These are phyloP conservation scores for Terana coerulea DNA, from an alignment of 768 basidiomycete genomes.

Conservation along the genomic window DNA sequence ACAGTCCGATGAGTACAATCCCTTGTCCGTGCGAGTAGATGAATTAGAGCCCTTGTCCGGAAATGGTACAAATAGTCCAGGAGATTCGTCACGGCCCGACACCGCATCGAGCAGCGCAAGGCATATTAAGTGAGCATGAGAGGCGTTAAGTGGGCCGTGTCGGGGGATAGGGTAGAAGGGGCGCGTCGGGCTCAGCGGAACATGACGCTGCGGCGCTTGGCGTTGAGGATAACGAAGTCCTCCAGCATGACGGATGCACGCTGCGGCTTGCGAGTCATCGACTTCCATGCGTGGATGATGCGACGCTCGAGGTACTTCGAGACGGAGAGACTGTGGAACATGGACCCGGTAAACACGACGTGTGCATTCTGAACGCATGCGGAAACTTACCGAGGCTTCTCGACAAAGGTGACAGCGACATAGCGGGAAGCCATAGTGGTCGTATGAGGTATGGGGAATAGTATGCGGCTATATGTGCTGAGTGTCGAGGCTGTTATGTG, in stretches of 20 bases:
- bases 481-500: neutral
- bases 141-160: neutral
- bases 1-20: too few species aligned
- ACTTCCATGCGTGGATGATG: conserved; percentile 59
- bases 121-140: too few species aligned
- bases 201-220: conserved; percentile 50
- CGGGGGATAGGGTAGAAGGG: neutral
- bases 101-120: too few species aligned
- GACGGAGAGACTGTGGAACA: conserved; percentile 26
- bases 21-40: too few species aligned
- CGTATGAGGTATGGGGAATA: neutral
- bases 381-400: conserved; percentile 19
- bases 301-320: conserved; percentile 54
- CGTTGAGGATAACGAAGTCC: conserved; percentile 61
- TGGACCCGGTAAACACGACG: neutral
- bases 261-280: conserved; percentile 47
- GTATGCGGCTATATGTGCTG: neutral
- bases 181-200: conserved; percentile 24
- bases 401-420: conserved; percentile 13
- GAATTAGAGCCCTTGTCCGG: too few species aligned
- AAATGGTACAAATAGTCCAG: too few species aligned
- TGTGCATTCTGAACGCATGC: neutral
- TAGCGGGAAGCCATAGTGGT: conserved; percentile 17
- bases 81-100: too few species aligned
- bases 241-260: conserved; percentile 52